Conservation (phyloP, 345 rosid species). For the Triadica sebifera region DNA sequence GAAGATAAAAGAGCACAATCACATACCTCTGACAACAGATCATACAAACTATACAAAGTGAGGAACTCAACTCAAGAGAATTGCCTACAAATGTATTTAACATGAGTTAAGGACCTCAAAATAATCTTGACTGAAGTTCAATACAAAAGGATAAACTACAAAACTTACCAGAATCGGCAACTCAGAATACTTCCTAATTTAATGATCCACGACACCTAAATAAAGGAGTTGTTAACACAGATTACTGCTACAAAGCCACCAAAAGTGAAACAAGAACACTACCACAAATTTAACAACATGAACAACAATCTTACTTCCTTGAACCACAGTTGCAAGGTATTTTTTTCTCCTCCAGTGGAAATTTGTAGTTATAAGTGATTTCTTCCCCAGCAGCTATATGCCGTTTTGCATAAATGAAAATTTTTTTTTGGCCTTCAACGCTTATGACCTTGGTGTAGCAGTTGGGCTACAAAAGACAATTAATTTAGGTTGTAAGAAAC, state of each 20-base stretch:
- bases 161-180: conserved; percentile 26
- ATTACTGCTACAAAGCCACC: background rate
- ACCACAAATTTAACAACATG: conserved; percentile 9
- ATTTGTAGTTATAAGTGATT: conserved; percentile 91
- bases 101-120: conserved; percentile 1
- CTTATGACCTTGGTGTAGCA: conserved; percentile 97
- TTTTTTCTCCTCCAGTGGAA: conserved; percentile 93
- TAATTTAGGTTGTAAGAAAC: conserved; percentile 22
- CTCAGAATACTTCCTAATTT: conserved; percentile 45
- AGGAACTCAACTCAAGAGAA: conserved; percentile 13
- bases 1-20: background rate
- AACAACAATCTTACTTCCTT: conserved; percentile 62
- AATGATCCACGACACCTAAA: conserved; percentile 91
- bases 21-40: conserved; percentile 4
- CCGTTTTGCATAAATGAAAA: conserved; percentile 90
- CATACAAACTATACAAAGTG: background rate
- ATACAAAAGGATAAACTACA: conserved; percentile 18
- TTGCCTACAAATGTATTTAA: conserved; percentile 17
- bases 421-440: conserved; percentile 86
- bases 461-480: conserved; percentile 68
- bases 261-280: conserved; percentile 7
- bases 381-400: conserved; percentile 89
- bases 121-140: background rate
- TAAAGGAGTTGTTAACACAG: conserved; percentile 15
- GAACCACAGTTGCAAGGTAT: conserved; percentile 98